phyloP scores from a whole-genome alignment of 179 eudicot genomes.

The Camellia oleifera region DNA sequence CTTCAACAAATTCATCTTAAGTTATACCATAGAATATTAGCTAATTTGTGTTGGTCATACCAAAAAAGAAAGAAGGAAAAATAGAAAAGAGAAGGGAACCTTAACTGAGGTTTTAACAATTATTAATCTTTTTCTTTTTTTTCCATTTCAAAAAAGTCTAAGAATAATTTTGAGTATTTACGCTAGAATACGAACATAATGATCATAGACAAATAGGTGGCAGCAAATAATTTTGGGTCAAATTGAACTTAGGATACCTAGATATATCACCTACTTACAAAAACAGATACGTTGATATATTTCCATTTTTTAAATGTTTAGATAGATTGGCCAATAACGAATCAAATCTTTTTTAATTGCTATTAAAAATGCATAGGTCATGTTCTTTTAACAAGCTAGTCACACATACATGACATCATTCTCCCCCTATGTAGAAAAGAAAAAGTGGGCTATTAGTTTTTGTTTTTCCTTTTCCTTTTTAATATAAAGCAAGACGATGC shows the following conservation, averaged over 20 bases:
- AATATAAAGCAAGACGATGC: not conserved
- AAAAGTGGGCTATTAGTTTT: not conserved
- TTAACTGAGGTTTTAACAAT: not conserved
- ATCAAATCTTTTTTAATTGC: not conserved
- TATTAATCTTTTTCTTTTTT: not conserved
- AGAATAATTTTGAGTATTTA: too few relatives aligned
- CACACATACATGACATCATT: not conserved
- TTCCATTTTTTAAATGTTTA: not conserved
- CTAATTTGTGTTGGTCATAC: not conserved
- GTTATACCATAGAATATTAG: too few relatives aligned
- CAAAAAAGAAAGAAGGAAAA: too few relatives aligned
- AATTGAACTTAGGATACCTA: not conserved
- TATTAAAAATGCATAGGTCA: not conserved
- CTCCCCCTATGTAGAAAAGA: not conserved
- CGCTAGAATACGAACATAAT: not conserved
- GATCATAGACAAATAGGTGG: not conserved
- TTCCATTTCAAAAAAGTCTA: too few relatives aligned
- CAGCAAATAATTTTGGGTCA: too few relatives aligned
- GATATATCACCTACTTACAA: too few relatives aligned
- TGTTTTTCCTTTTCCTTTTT: not conserved
- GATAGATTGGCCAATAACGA: not conserved
- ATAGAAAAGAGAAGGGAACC: not conserved
- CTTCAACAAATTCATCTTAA: too few relatives aligned
- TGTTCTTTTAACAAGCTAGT: not conserved
- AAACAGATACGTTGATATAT: too few relatives aligned